A percentile compares a stretch with the other conserved stretches of the same genome.
Conservation (phyloP, 2,329 filamentous ascomycete species). For the Fusarium praegraminearum region DNA sequence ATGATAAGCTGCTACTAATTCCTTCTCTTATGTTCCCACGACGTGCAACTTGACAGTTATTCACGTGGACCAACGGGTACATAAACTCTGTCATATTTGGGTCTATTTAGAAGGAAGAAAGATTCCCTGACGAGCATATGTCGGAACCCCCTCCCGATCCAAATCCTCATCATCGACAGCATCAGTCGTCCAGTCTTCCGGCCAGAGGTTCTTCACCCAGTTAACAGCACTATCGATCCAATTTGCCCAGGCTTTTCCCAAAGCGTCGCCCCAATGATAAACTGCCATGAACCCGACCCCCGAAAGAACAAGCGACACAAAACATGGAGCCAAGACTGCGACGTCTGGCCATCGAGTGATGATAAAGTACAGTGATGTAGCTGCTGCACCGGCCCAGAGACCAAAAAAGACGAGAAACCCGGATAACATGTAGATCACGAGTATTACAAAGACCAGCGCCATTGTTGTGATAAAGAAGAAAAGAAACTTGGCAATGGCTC, state of each 20-base stretch:
- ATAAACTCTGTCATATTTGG: background rate
- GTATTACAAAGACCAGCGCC: background rate
- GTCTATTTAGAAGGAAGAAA: constrained; percentile 15
- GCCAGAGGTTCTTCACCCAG: background rate
- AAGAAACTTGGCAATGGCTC: constrained; percentile 43
- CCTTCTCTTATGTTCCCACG: background rate
- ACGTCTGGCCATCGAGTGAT: constrained; percentile 47
- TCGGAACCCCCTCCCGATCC: constrained; percentile 20
- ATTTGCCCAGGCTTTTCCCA: background rate
- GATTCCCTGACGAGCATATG: constrained; percentile 50
- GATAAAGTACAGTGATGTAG: constrained; percentile 46
- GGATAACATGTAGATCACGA: background rate
- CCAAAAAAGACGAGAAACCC: constrained; percentile 30
- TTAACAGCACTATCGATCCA: background rate
- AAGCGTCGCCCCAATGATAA: constrained; percentile 17
- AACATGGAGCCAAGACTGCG: constrained; percentile 45
- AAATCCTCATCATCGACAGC: constrained; percentile 34
- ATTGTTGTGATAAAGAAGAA: constrained; percentile 3
- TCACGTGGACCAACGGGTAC: background rate
- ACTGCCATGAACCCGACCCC: constrained; percentile 14
- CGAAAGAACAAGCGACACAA: constrained; percentile 34
- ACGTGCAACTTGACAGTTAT: background rate
- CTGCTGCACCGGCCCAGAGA: constrained; percentile 37
- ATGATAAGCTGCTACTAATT: too few relatives aligned
- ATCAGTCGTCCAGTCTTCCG: constrained; percentile 22